phyloP scores from a whole-genome alignment of 2,329 filamentous ascomycete genomes.

The Fusarium floridanum region DNA sequence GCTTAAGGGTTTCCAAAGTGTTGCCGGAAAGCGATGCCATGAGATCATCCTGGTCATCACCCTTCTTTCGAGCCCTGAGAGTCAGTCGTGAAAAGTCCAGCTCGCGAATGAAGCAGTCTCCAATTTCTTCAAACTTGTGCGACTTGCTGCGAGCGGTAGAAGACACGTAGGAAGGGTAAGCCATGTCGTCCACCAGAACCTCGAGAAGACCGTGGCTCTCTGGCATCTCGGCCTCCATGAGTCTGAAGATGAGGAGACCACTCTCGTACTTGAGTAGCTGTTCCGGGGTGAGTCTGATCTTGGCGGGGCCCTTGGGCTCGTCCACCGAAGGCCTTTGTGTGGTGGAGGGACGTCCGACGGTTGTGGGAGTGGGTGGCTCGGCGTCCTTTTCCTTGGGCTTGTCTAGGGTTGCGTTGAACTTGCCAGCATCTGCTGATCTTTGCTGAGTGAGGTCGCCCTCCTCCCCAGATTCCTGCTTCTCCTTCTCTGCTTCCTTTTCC shows the following conservation, averaged over 20 bases:
- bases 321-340: slow-evolving; percentile 51
- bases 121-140: slow-evolving; percentile 88
- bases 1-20: slow-evolving; percentile 88
- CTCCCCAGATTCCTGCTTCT: slow-evolving; percentile 35
- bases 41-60: slow-evolving; percentile 80
- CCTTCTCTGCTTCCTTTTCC: slow-evolving; percentile 45
- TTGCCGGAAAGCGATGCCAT: slow-evolving; percentile 87
- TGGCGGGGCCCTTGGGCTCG: slow-evolving; percentile 72
- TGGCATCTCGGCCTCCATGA: slow-evolving; percentile 89
- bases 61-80: slow-evolving; percentile 84
- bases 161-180: slow-evolving; percentile 89
- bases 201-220: slow-evolving; percentile 83
- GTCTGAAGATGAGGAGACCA: slow-evolving; percentile 92
- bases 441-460: slow-evolving; percentile 21
- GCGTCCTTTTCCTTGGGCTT: slow-evolving; percentile 42
- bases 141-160: slow-evolving; percentile 77
- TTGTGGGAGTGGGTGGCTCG: slow-evolving; percentile 51
- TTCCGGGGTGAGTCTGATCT: slow-evolving; percentile 82
- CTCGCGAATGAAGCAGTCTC: slow-evolving; percentile 95
- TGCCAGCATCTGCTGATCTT: slow-evolving; percentile 55
- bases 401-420: slow-evolving; percentile 56
- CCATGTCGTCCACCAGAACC: slow-evolving; percentile 93
- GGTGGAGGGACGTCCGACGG: slow-evolving; percentile 62
- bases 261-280: slow-evolving; percentile 90
- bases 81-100: slow-evolving; percentile 97